Percentiles rank a stretch among this genome's conserved stretches.
Evolutionary conservation across 2,329 filamentous ascomycete genomes (phyloP).

Genomic region (Penicillium italicum): DNA sequence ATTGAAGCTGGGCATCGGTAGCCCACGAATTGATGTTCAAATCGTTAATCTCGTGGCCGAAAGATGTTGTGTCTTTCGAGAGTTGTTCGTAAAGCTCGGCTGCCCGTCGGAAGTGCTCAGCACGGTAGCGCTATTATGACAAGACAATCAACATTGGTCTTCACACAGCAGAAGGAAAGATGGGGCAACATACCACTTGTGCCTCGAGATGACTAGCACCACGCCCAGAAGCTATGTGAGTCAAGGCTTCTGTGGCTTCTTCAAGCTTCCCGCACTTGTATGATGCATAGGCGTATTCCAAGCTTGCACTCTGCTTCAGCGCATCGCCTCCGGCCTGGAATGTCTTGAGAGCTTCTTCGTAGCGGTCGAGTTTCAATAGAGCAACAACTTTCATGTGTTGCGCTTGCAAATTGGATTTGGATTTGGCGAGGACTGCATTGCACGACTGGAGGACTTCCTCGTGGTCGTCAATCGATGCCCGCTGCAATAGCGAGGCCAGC

Average conservation of each 20-base stretch:
- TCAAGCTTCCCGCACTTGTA: constrained; percentile 58
- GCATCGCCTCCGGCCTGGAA: constrained; percentile 53
- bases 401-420: constrained; percentile 54
- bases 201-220: constrained; percentile 59
- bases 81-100: constrained; percentile 54
- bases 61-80: constrained; percentile 37
- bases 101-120: constrained; percentile 57
- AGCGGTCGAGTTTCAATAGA: constrained; percentile 61
- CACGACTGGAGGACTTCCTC: constrained; percentile 59
- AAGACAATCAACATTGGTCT: constrained; percentile 3
- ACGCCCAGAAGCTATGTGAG: constrained; percentile 40
- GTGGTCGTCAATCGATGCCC: constrained; percentile 59
- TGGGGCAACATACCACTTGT: constrained; percentile 50
- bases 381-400: constrained; percentile 60
- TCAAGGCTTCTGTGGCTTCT: constrained; percentile 53
- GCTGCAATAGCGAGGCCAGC: constrained; percentile 55
- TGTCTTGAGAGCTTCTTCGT: constrained; percentile 56
- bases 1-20: constrained; percentile 60
- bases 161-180: constrained; percentile 7
- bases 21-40: constrained; percentile 60
- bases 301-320: constrained; percentile 52
- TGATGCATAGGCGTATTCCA: constrained; percentile 62
- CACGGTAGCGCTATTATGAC: constrained; percentile 48
- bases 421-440: constrained; percentile 55
- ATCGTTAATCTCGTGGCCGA: constrained; percentile 55